Conservation (phyloP, 768 basidiomycete genomes). For the Rhodotorula diobovata region DNA sequence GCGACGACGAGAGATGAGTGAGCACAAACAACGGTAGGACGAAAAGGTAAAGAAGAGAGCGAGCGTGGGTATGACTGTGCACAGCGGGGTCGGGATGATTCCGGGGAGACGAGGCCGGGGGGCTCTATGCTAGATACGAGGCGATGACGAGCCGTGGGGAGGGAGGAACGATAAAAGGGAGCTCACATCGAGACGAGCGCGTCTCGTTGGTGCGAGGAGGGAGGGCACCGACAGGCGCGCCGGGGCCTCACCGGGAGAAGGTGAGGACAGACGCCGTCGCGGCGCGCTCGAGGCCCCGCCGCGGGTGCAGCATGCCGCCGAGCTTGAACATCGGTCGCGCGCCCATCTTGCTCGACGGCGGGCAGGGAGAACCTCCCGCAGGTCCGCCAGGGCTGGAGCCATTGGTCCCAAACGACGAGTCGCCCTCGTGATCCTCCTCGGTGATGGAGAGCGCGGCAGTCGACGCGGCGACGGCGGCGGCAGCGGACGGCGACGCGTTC, state of each 20-base stretch:
- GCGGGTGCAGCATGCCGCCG: constrained; percentile 14
- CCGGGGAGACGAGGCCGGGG: too few relatives aligned
- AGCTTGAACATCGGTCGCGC: constrained; percentile 23
- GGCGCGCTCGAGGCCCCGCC: constrained; percentile 15
- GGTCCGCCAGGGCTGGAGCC: constrained; percentile 29
- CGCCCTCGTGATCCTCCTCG: constrained; percentile 38
- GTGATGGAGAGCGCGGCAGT: constrained; percentile 19
- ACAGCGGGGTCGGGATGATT: not conserved
- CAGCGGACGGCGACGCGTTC: not conserved
- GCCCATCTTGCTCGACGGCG: constrained; percentile 25
- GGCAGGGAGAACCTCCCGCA: constrained; percentile 30
- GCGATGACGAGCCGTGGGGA: too few relatives aligned
- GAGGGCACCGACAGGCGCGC: not conserved
- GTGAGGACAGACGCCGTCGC: constrained; percentile 17
- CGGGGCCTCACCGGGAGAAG: not conserved
- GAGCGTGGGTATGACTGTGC: too few relatives aligned
- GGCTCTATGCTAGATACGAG: too few relatives aligned
- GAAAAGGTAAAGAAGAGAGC: not conserved
- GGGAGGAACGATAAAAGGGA: too few relatives aligned
- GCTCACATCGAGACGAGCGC: not conserved
- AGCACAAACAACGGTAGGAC: too few relatives aligned
- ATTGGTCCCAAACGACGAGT: constrained; percentile 37
- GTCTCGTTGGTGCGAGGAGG: too few relatives aligned
- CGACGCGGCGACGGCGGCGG: constrained; percentile 3
- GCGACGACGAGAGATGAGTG: too few relatives aligned